Base-by-base conservation (phyloP, 257 asterid species). In the Catharanthus roseus region DNA sequence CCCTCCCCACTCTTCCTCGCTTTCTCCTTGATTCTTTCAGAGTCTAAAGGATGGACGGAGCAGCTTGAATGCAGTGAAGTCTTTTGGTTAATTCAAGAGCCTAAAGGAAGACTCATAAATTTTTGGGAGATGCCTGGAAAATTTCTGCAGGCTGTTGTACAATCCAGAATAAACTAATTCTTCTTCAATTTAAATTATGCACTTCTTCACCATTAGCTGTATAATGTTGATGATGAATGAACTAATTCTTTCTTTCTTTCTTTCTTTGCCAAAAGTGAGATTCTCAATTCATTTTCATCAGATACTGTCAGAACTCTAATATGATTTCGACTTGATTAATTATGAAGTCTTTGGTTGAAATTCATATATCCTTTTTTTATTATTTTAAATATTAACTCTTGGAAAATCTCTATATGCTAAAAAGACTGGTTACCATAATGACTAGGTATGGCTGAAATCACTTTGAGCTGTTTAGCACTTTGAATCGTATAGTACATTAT, bases 21-120 rank as follows among this genome's bases (percentile, higher is more conserved):
- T 38, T 38, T 38, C 42, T 8, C 42, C 5, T 38, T 38, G 42
- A 38, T 38, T 39, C 31, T 23, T 51, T 41, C 39, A 75, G 79
- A 76, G 75, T 60, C 75, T 70, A 10, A 76, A 75, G 57, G 79
- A 75, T 24, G 79, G 79, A 39, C 44, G 55, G 34, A 76, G 75
- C 69, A 76, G 71, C 36, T 75, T 76, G 65, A 76, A 71, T 33
- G 65, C 72, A 19, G 51, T 31, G 6, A 51, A 39, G n/a, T 54
- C 64, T 10, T 65, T 65, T 24, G 39, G 70, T 23, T 65, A 76
- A n/a, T 60, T 3, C 11, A 42, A 47, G 29, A 61, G 42, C 0
- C 13, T 18, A 21, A 21, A 6, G 28, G 51, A 41, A 21, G 54
- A n/a, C 55, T 50, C 11, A 65, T 2, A 9, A 42, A 42, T 42